phyloP scores from a whole-genome alignment of 2,329 filamentous ascomycete species.

The Penicillium sp. region DNA sequence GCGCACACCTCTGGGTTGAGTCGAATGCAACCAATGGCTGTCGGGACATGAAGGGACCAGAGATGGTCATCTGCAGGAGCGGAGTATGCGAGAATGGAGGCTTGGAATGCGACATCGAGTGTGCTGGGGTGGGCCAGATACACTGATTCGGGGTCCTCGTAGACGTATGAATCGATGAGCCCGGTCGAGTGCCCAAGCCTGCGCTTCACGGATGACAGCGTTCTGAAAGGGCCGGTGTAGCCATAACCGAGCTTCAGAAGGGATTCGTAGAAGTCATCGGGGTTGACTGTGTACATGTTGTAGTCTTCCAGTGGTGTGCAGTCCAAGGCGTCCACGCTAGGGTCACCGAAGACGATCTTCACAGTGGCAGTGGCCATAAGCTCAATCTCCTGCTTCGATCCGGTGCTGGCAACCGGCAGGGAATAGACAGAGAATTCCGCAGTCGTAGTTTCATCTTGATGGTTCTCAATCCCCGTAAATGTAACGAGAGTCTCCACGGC shows the following conservation, averaged over 20 bases:
- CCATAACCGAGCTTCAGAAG: slow-evolving; percentile 1
- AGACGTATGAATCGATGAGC: slow-evolving; percentile 1
- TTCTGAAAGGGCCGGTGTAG: slow-evolving; percentile 3
- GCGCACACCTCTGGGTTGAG: slow-evolving; percentile 10
- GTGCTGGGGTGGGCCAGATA: slow-evolving; percentile 20
- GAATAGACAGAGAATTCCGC: slow-evolving; percentile 3
- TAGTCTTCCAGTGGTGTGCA: neutral
- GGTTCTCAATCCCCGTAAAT: slow-evolving; percentile 1
- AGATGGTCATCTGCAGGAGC: slow-evolving; percentile 18
- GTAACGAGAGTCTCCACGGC: slow-evolving; percentile 13
- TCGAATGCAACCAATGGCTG: slow-evolving; percentile 4
- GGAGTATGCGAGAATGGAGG: slow-evolving; percentile 13
- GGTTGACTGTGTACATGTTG: neutral
- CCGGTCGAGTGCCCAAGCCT: neutral
- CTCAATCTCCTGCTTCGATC: neutral
- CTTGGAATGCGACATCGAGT: slow-evolving; percentile 23
- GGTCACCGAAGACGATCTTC: neutral
- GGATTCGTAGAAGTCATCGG: slow-evolving; percentile 4
- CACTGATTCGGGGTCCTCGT: slow-evolving; percentile 6
- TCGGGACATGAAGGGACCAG: slow-evolving; percentile 18
- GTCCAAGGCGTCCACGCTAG: neutral
- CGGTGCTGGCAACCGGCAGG: neutral
- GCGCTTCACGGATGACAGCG: neutral
- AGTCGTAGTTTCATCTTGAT: neutral
- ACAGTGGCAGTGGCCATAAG: neutral